Evolutionary conservation across 1,284 basidiomycete species (phyloP).

Genomic region (Golubevia sp.): DNA sequence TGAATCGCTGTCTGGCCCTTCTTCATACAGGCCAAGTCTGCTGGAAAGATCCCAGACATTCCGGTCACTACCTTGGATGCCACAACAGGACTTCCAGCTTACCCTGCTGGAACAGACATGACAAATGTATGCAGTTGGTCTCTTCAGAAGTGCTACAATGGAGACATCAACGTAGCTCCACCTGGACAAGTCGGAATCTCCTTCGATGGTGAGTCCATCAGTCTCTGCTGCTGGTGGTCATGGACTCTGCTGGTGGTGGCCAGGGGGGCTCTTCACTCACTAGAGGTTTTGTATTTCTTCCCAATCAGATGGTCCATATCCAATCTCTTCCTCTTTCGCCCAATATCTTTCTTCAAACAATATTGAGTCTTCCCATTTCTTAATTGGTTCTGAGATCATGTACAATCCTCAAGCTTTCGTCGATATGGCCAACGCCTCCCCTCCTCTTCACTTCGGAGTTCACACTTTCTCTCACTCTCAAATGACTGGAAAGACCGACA

Average conservation of each 20-base stretch:
- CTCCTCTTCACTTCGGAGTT: constrained; percentile 30
- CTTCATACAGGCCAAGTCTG: constrained; percentile 18
- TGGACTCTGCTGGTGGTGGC: no score
- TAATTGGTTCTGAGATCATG: constrained; percentile 43
- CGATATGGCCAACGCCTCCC: constrained; percentile 26
- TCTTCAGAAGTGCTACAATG: constrained; percentile 30
- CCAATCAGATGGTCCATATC: no score
- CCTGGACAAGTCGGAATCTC: no score
- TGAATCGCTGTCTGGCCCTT: no score
- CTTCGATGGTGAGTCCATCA: no score
- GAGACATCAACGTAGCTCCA: constrained; percentile 37
- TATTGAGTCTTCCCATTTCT: constrained; percentile 42
- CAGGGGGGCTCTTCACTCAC: no score
- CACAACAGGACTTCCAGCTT: constrained; percentile 14
- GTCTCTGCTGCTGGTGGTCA: no score
- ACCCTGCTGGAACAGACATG: constrained; percentile 33
- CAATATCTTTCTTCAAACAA: no score
- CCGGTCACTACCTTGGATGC: constrained; percentile 27
- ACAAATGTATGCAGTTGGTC: constrained; percentile 45
- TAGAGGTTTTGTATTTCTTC: no score
- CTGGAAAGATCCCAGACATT: constrained; percentile 42
- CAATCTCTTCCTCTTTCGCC: no score
- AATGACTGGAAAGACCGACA: constrained; percentile 41
- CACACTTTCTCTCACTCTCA: constrained; percentile 51
- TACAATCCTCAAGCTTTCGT: constrained; percentile 35